These are phyloP conservation scores for Aquilaria malaccensis DNA, from an alignment of 345 rosid species.

Conservation along the genomic window DNA sequence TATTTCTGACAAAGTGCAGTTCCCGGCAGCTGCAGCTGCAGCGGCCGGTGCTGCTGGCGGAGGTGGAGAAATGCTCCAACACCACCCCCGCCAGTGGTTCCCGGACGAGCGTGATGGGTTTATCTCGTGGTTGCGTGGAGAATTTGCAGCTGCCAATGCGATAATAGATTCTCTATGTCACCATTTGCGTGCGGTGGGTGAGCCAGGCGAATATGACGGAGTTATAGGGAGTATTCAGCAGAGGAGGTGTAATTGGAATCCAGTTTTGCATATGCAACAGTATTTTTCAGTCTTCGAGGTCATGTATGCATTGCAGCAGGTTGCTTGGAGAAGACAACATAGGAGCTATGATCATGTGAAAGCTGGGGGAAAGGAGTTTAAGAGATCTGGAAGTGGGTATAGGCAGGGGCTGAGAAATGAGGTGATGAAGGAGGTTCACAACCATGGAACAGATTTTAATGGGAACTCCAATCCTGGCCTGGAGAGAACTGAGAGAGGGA, in stretches of 20 bases:
- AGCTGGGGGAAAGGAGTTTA: constrained; percentile 42
- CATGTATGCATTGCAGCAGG: constrained; percentile 53
- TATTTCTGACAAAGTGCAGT: constrained; percentile 59
- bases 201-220: constrained; percentile 59
- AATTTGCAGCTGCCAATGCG: constrained; percentile 93
- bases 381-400: constrained; percentile 46
- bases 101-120: constrained; percentile 75
- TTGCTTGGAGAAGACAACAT: constrained; percentile 48
- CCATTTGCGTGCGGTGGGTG: constrained; percentile 58
- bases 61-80: constrained; percentile 32
- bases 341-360: constrained; percentile 50
- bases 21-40: constrained; percentile 16
- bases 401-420: constrained; percentile 35
- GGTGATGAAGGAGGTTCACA: constrained; percentile 32
- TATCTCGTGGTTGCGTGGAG: constrained; percentile 79
- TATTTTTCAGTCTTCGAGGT: constrained; percentile 59
- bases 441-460: constrained; percentile 28
- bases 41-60: constrained; percentile 18
- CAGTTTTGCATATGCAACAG: constrained; percentile 80
- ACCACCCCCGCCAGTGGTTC: constrained; percentile 43
- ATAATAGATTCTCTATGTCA: constrained; percentile 72
- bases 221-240: constrained; percentile 54
- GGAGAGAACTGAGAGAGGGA: constrained; percentile 8
- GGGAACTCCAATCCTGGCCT: constrained; percentile 17
- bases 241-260: constrained; percentile 75